Base-by-base conservation (phyloP, 495 filamentous ascomycete species). In the Symbiotaphrina buchneri region DNA sequence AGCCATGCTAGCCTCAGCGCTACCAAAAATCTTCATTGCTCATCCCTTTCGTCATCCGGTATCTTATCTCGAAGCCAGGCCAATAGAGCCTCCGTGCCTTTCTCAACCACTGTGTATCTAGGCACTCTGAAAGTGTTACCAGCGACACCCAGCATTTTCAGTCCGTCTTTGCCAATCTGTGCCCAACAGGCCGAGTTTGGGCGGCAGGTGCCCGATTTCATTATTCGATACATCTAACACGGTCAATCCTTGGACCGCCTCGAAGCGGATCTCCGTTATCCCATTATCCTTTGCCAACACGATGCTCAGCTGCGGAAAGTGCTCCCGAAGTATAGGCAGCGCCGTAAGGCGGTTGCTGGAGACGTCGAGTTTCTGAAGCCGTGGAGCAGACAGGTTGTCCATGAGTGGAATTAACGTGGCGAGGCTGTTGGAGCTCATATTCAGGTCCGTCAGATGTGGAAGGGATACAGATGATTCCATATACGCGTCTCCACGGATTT, bases 101-200 rank as follows among this genome's bases (percentile, higher is more conserved):
- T 78, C 33, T 82, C 77, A 34, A 95, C 53, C 10, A 91, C 62
- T 32, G 76, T 79, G 61, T 72, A 82, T 24, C 75, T 61, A n/a
- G 85, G 85, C 26, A 93, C 84, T 13, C 76, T 53, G 47, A 93
- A 91, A 18, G 59, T 59, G 47, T 91, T 93, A 6, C 79, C 79
- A 14, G 64, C 69, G 11, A 91, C 71, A 27, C 81, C 66, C 10
- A 72, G 50, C 15, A 54, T 53, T 36, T 52, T 55, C 39, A 73
- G 25, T 52, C 53, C 5, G n/a, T n/a, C n/a, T n/a, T 41, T 38
- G 17, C 43, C 47, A 10, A 45, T 48, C 5, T 24, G 68, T 57
- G n/a, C 60, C 64, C 11, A 84, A 47, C 21, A 91, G 47, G 2
- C 85, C 84, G 8, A 95, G 57, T 10, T 68, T 63, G 1, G 83